Percentiles rank a stretch among this genome's conserved stretches.
phyloP scores from a whole-genome alignment of 2,329 filamentous ascomycete species.

The Xylariaceae sp. region DNA sequence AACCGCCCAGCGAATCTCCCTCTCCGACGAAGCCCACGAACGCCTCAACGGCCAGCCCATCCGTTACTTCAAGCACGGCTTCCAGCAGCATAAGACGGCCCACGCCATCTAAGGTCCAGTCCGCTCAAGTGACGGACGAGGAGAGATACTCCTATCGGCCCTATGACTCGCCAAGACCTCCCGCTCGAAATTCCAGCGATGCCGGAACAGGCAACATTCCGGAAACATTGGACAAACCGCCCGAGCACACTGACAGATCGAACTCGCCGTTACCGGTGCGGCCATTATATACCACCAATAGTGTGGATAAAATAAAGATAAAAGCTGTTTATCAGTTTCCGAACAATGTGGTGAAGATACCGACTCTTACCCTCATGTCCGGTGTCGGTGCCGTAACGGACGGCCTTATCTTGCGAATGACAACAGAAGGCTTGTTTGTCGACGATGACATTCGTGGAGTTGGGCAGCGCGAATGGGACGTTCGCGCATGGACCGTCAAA shows the following conservation, averaged over 20 bases:
- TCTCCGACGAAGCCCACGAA: conserved; percentile 27
- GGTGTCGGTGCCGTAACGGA: conserved; percentile 84
- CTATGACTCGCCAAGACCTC: conserved; percentile 63
- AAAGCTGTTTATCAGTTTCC: conserved; percentile 90
- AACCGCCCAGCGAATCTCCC: conserved; percentile 40
- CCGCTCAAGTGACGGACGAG: conserved; percentile 57
- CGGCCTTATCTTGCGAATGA: conserved; percentile 84
- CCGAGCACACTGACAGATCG: conserved; percentile 76
- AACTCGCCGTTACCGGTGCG: conserved; percentile 75
- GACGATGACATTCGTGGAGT: conserved; percentile 90
- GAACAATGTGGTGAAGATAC: conserved; percentile 81
- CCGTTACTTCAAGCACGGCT: conserved; percentile 13
- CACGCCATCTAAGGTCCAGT: conserved; percentile 44
- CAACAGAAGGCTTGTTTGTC: conserved; percentile 91
- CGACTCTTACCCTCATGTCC: conserved; percentile 81
- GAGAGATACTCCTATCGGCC: conserved; percentile 69
- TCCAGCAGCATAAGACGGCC: conserved; percentile 25
- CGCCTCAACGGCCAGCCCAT: conserved; percentile 22
- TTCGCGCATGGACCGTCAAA: conserved; percentile 97
- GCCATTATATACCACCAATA: conserved; percentile 76
- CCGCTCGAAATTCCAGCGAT: conserved; percentile 57
- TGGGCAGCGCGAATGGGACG: conserved; percentile 95
- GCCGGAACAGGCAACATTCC: conserved; percentile 56
- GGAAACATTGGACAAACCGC: conserved; percentile 81
- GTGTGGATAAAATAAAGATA: conserved; percentile 95